Evolutionary conservation across 805 yeast genomes (phyloP), one percentile per base, ranked within the genome.

Genomic region (Sporopachydermia quercuum): DNA sequence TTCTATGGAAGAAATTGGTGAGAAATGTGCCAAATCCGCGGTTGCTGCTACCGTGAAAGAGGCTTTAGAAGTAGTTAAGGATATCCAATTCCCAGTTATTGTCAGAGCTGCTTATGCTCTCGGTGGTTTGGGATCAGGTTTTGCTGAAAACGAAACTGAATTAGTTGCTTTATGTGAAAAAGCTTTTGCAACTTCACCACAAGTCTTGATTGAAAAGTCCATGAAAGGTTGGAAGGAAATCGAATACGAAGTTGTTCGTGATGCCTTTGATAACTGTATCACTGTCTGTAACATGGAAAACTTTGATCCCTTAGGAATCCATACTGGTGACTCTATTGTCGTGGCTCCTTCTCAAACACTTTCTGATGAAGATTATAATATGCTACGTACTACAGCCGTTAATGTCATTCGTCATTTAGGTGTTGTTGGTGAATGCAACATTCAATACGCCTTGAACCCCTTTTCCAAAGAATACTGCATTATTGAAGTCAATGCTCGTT

Each of bases 191-290:
- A 74, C 93, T 18, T 80, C 95, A 42, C 96, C 98, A 8, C 98
- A 89, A 66, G 94, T 89, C 42, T 70, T 89, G 47, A 91, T 89
- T 46, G 98, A 89, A 68, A 76, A 78, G 58, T 85, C 96, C 37
- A 83, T 89, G 94, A 91, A 91, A 67, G 98, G 98, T 47, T 89
- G 98, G 98, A 89, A 89, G 62, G 98, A 89, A 66, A 82, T 89
- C 52, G 98, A 89, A 66, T 89, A 89, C 62, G 98, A 89, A 65
- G 98, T 89, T 61, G 98, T 89, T 41, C 85, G 98, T 62, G 98
- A 89, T 65, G 87, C 93, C 39, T 80, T 76, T 52, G 96, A 85
- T 62, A 89, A 89, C 74, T 89, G 98, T 77, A 85, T 89, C 53
- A 89, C 98, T 38, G 98, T 89, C 46, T 89, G 98, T 74, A 89